Conservation (phyloP, 495 filamentous ascomycete species). For the Podospora anserina region DNA sequence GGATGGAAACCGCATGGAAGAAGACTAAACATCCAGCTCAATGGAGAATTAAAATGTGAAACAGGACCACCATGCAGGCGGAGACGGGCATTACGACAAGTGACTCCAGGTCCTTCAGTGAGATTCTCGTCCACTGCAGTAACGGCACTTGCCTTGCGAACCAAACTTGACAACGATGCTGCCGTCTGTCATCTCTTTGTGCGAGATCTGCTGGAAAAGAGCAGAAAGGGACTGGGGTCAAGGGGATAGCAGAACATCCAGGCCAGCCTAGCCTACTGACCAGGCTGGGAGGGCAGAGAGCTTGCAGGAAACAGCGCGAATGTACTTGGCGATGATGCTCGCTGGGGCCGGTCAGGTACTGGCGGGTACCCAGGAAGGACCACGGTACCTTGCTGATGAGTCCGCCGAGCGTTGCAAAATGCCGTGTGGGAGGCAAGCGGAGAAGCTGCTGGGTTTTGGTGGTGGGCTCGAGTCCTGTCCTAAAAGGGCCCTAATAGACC, state of each 20-base stretch:
- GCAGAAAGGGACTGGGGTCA: conserved; percentile 11
- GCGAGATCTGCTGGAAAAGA: conserved; percentile 12
- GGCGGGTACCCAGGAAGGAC: conserved; percentile 23
- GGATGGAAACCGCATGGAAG: conserved; percentile 45
- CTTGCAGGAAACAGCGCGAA: conserved; percentile 22
- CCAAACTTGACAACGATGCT: conserved; percentile 19
- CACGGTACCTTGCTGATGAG: conserved; percentile 22
- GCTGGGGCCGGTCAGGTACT: conserved; percentile 20
- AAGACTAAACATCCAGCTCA: conserved; percentile 43
- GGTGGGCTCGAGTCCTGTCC: conserved; percentile 24
- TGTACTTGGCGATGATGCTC: conserved; percentile 17
- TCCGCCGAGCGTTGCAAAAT: conserved; percentile 22
- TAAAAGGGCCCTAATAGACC: conserved; percentile 41
- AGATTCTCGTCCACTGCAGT: conserved; percentile 11
- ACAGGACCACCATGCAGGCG: conserved; percentile 48
- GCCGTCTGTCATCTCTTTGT: conserved; percentile 9
- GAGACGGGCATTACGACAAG: conserved; percentile 46
- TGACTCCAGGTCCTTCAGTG: conserved; percentile 30
- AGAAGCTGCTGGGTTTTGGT: conserved; percentile 25
- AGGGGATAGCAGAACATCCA: conserved; percentile 10
- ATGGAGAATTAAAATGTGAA: conserved; percentile 48
- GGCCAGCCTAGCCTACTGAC: neutral
- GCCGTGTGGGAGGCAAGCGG: conserved; percentile 28
- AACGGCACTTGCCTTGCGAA: conserved; percentile 23
- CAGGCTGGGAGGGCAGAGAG: conserved; percentile 20